Evolutionary conservation across 495 filamentous ascomycete species (phyloP).

Genomic region (Penicillium daleae): DNA sequence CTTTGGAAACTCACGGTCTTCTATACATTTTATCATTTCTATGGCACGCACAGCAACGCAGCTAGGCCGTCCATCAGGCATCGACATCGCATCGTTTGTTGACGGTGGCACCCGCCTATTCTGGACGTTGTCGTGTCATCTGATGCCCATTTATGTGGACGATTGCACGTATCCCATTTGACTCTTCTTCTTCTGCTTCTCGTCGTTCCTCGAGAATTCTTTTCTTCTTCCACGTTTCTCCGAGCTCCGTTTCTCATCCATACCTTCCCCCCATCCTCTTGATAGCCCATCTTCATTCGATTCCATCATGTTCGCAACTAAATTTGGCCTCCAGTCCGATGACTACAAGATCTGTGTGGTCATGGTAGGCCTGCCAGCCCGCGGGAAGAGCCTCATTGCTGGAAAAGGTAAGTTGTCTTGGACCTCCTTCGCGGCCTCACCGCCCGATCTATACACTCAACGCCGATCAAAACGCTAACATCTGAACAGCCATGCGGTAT

Average conservation of each 20-base stretch:
- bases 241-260: not conserved
- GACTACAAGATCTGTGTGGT: constrained; percentile 97
- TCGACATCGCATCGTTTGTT: not conserved
- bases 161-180: not conserved
- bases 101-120: not conserved
- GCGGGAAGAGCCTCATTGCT: constrained; percentile 96
- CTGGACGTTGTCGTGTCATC: not conserved
- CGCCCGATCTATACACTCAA: not conserved
- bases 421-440: not conserved
- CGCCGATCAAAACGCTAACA: not conserved
- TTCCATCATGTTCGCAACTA: constrained; percentile 16
- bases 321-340: constrained; percentile 69
- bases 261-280: not conserved
- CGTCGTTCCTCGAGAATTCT: not conserved
- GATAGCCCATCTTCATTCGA: not conserved
- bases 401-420: constrained; percentile 76
- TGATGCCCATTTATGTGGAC: not conserved
- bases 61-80: constrained; percentile 4
- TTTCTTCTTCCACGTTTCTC: not conserved
- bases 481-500: constrained; percentile 79
- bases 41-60: not conserved
- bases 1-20: not conserved
- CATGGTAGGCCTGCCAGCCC: constrained; percentile 94
- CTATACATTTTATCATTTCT: not conserved
- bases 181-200: not conserved